Evolutionary conservation across 2,329 filamentous ascomycete genomes (phyloP).

Genomic region (Cytospora piceae): DNA sequence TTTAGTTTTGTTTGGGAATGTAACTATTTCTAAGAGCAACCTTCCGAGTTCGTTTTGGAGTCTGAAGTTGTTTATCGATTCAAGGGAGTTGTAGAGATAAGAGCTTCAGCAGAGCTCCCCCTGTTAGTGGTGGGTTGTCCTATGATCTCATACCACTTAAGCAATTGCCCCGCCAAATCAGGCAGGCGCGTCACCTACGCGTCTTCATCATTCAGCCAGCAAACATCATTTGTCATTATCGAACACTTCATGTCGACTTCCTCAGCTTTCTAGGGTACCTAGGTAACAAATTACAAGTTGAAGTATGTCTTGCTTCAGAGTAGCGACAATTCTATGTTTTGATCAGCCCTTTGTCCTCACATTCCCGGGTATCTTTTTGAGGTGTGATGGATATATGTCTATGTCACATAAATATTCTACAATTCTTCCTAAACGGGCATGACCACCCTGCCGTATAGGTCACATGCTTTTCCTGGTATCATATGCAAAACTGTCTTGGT

Average conservation of each 20-base stretch:
- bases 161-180: conserved; percentile 18
- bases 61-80: neutral
- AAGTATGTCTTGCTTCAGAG: neutral
- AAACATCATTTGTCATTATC: no score
- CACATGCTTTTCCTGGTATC: neutral
- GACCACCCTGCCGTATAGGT: no score
- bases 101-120: neutral
- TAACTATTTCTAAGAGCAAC: neutral
- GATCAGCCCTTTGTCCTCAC: neutral
- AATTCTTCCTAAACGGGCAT: neutral
- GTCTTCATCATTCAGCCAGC: neutral
- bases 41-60: neutral
- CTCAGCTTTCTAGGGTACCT: neutral
- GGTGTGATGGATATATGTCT: conserved; percentile 5
- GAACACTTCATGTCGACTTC: neutral
- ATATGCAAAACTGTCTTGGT: neutral
- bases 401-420: neutral
- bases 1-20: neutral
- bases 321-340: neutral
- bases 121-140: neutral
- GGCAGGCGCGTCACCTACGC: conserved; percentile 25
- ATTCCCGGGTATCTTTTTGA: neutral
- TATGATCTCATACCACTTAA: conserved; percentile 29
- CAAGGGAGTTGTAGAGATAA: neutral
- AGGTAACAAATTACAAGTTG: neutral